A percentile compares a stretch with the other conserved stretches of the same genome.
phyloP scores from a whole-genome alignment of 371 early-diverging fungal genomes.

The Mortierella sp. region DNA sequence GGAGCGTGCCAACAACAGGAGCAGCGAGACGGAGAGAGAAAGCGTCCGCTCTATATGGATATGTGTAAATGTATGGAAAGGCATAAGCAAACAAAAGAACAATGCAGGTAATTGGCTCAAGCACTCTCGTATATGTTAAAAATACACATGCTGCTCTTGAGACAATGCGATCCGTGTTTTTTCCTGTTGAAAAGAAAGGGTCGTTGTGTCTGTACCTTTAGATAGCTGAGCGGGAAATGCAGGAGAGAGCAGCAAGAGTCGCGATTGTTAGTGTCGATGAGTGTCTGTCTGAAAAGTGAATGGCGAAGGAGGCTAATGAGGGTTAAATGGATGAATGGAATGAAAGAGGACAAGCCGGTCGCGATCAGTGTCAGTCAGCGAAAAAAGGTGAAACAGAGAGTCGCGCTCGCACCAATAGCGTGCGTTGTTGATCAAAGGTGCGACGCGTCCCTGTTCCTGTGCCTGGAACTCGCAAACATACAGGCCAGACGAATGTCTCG shows the following conservation, averaged over 20 bases:
- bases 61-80: neutral
- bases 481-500: neutral
- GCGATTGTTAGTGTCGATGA: neutral
- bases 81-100: neutral
- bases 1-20: neutral
- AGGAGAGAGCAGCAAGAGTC: neutral
- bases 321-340: neutral
- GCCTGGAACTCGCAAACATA: neutral
- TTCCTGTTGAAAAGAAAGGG: neutral
- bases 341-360: neutral
- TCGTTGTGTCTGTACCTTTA: neutral
- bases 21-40: neutral
- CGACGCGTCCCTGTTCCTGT: neutral
- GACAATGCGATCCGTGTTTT: neutral
- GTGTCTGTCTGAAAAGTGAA: neutral
- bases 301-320: neutral
- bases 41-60: neutral
- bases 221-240: neutral
- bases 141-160: neutral
- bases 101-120: neutral
- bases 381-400: neutral
- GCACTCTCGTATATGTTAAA: neutral
- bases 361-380: neutral
- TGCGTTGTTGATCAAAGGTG: neutral
- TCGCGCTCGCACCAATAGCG: slow-evolving; percentile 9